Conservation (phyloP, 352 stramenopile species). For the Phytophthora brassicae region DNA sequence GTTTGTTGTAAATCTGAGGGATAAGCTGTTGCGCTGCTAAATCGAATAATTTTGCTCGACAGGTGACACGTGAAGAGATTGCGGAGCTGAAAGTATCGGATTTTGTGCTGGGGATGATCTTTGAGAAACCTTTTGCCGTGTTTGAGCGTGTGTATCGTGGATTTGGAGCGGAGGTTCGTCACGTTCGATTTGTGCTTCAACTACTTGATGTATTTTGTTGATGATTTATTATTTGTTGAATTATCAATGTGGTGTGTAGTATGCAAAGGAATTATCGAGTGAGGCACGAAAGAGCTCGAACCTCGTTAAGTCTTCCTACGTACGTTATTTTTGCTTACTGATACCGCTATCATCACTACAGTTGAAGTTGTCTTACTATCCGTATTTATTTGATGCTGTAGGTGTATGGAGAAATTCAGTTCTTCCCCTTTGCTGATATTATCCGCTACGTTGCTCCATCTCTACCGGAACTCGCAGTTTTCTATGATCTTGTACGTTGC, state of each 20-base stretch:
- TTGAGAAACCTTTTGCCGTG: constrained; percentile 63
- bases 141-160: constrained; percentile 70
- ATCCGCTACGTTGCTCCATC: constrained; percentile 63
- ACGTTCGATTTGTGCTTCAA: background rate
- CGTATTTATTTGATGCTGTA: constrained; percentile 17
- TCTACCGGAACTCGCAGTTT: constrained; percentile 70
- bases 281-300: constrained; percentile 80
- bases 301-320: constrained; percentile 78
- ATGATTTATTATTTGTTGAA: constrained; percentile 5
- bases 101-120: constrained; percentile 82
- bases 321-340: constrained; percentile 35
- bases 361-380: background rate
- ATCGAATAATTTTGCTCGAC: background rate
- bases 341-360: no score
- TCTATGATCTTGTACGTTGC: constrained; percentile 75
- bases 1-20: background rate
- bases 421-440: constrained; percentile 82
- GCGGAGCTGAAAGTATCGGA: constrained; percentile 72
- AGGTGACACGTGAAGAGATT: constrained; percentile 71
- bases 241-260: constrained; percentile 38
- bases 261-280: constrained; percentile 80
- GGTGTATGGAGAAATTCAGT: constrained; percentile 86
- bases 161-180: constrained; percentile 59
- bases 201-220: background rate
- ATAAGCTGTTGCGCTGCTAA: background rate